Percentiles rank a stretch among this genome's conserved stretches.
These are phyloP conservation scores for Penicillium vulpinum DNA, from an alignment of 2,329 filamentous ascomycete species.

Conservation along the genomic window DNA sequence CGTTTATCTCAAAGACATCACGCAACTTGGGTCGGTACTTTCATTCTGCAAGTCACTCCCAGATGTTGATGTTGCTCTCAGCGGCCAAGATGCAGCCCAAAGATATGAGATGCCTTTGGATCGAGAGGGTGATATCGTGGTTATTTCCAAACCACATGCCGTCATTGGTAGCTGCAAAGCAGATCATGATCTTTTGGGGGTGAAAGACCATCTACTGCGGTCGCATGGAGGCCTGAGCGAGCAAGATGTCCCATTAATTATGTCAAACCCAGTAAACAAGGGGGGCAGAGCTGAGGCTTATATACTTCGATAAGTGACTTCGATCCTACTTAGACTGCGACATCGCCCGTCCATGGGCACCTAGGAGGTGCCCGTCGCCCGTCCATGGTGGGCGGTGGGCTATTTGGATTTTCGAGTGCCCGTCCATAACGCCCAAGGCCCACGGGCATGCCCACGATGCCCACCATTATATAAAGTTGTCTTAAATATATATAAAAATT, in stretches of 20 bases:
- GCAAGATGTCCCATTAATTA: constrained; percentile 40
- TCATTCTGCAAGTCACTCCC: constrained; percentile 30
- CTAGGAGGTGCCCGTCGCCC: no score
- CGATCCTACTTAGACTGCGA: no score
- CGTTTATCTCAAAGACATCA: constrained; percentile 35
- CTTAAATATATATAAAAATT: no score
- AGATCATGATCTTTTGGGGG: constrained; percentile 15
- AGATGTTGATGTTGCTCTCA: constrained; percentile 36
- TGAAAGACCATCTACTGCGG: constrained; percentile 30
- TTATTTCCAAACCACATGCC: constrained; percentile 38
- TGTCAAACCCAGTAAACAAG: constrained; percentile 26
- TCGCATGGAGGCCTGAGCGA: constrained; percentile 47
- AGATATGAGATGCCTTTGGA: constrained; percentile 43
- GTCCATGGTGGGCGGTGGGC: no score
- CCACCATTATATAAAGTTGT: no score
- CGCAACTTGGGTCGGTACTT: constrained; percentile 31
- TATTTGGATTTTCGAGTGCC: no score
- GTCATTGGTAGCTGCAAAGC: constrained; percentile 38
- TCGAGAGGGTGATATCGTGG: constrained; percentile 45
- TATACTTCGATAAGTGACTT: no score
- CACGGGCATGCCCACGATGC: no score
- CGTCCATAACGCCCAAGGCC: no score
- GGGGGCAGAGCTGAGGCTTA: background rate
- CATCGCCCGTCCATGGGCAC: no score
- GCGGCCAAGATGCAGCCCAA: constrained; percentile 34